Percentiles rank a stretch among this genome's conserved stretches.
Conservation (phyloP, 768 basidiomycete species). For the Nidularia pulvinata region DNA sequence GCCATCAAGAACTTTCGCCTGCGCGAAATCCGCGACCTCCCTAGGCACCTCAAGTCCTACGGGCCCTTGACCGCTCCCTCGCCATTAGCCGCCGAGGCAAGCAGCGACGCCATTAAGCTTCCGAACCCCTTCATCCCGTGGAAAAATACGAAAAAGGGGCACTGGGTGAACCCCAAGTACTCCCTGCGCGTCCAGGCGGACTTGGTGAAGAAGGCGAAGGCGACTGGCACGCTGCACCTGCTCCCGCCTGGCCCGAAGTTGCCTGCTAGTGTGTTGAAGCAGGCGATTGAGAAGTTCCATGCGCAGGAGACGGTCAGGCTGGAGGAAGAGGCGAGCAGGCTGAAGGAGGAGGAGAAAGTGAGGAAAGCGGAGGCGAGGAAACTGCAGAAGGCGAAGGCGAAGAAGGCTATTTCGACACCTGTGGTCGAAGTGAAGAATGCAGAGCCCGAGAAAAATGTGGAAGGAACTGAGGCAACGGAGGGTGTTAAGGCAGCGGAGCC, state of each 20-base stretch:
- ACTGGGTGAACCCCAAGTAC: constrained; percentile 71
- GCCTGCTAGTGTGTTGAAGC: neutral
- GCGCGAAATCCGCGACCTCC: constrained; percentile 13
- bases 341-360: neutral
- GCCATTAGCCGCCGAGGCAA: constrained; percentile 5
- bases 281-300: neutral
- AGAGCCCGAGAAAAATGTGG: no score
- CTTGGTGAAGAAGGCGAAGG: constrained; percentile 70
- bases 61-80: constrained; percentile 32
- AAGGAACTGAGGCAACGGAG: neutral
- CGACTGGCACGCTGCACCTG: constrained; percentile 47
- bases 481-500: neutral
- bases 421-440: no score
- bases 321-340: neutral
- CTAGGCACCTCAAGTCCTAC: constrained; percentile 27
- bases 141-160: constrained; percentile 54
- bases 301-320: neutral
- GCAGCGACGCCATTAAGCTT: constrained; percentile 19
- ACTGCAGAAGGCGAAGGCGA: no score
- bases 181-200: constrained; percentile 80
- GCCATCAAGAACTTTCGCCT: constrained; percentile 45
- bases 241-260: constrained; percentile 72
- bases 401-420: no score
- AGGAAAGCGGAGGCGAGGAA: constrained; percentile 4
- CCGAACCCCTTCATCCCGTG: constrained; percentile 75